These are phyloP conservation scores for Ophiostoma sp. DNA, from an alignment of 2,329 filamentous ascomycete genomes.

Conservation along the genomic window DNA sequence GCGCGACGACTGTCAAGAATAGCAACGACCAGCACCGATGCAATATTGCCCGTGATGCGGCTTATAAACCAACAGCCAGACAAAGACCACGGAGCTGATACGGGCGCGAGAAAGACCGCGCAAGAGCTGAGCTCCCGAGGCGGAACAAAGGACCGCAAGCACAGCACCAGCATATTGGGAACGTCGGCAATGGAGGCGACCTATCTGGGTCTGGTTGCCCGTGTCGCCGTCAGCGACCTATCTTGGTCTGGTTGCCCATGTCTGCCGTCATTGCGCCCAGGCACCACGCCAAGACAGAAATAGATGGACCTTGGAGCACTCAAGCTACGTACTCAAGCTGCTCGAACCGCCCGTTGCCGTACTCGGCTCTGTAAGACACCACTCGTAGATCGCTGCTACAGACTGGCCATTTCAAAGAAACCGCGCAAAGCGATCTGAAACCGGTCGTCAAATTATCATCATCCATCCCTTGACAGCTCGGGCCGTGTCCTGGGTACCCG, in stretches of 20 bases:
- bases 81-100: not conserved
- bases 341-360: not conserved
- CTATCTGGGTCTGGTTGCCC: too few species aligned
- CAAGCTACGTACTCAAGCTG: too few species aligned
- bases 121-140: slow-evolving; percentile 5
- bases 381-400: slow-evolving; percentile 5
- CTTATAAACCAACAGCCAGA: not conserved
- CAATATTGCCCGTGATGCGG: not conserved
- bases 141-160: not conserved
- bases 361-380: not conserved
- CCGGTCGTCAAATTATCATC: slow-evolving; percentile 3
- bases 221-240: too few species aligned
- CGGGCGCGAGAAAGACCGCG: not conserved
- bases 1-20: not conserved
- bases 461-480: slow-evolving; percentile 7
- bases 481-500: not conserved
- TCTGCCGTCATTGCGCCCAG: too few species aligned
- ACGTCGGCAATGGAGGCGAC: not conserved
- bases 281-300: too few species aligned
- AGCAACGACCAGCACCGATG: not conserved
- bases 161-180: not conserved
- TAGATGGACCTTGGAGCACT: not conserved
- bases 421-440: slow-evolving; percentile 6
- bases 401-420: not conserved
- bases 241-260: too few species aligned